A percentile compares a stretch with the other conserved stretches of the same genome.
Evolutionary conservation across 495 filamentous ascomycete species (phyloP).

Genomic region (Jackrogersella multiformis): DNA sequence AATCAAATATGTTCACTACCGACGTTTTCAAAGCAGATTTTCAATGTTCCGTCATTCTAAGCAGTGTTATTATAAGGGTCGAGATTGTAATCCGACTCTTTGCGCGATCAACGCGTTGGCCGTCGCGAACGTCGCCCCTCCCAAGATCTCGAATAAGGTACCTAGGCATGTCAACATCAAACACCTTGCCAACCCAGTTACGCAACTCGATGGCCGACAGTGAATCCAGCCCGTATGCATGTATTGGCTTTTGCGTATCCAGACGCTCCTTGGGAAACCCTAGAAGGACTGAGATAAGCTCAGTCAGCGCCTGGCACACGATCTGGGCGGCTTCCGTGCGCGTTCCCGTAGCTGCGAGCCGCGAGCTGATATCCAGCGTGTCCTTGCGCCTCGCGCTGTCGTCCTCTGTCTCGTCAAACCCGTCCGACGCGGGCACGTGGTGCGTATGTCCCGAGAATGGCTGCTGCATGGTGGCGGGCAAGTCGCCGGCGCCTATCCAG

Average conservation of each 20-base stretch:
- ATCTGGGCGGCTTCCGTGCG: slow-evolving; percentile 13
- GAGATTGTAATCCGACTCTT: too few relatives aligned
- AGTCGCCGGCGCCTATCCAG: not conserved
- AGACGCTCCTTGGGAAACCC: slow-evolving; percentile 29
- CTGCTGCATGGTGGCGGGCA: not conserved
- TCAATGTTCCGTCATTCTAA: too few relatives aligned
- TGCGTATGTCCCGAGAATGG: slow-evolving; percentile 1
- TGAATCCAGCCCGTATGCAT: slow-evolving; percentile 52
- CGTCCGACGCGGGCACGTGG: not conserved
- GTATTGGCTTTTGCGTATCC: slow-evolving; percentile 39
- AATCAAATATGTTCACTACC: not conserved
- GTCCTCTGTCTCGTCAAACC: not conserved
- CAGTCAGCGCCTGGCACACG: slow-evolving; percentile 2
- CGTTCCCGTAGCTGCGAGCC: slow-evolving; percentile 1
- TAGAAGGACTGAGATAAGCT: slow-evolving; percentile 4
- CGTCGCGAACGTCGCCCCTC: too few relatives aligned
- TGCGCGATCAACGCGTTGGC: too few relatives aligned
- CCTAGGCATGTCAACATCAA: slow-evolving; percentile 41
- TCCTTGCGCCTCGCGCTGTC: not conserved
- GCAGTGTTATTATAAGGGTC: too few relatives aligned
- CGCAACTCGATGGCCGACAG: slow-evolving; percentile 52
- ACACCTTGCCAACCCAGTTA: slow-evolving; percentile 51
- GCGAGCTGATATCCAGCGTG: not conserved
- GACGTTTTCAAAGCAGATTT: too few relatives aligned
- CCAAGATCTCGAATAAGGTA: slow-evolving; percentile 53